Evolutionary conservation across 164 flowering plant genomes (phyloP), one percentile per base, ranked within the genome.

Genomic region (Chimonanthus salicifolius): DNA sequence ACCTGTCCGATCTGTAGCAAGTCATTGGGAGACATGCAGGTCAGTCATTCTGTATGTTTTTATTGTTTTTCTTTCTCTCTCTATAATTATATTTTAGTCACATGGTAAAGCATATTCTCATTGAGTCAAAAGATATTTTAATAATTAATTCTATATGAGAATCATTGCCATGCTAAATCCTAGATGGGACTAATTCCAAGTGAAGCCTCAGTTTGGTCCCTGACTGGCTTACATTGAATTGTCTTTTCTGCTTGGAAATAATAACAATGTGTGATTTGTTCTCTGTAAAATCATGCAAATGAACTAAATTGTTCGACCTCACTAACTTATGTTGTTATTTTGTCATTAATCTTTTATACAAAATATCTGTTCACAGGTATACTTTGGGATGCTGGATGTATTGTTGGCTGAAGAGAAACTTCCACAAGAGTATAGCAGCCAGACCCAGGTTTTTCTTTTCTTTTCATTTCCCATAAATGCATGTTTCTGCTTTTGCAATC

Each of bases 11-110:
- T 90, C 16, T 92, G 97, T 78, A 85, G 93, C 92, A 94, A 91
- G 85, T 90, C 97, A 62, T 87, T 92, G 67, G 97, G 97, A 18
- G 92, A 94, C 79, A 94, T 94, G 97, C 90, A 91, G 95, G 99
- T 89, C 62, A 82, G 92, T 78, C 71, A 67, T 64, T 20, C 21
- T 50, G n/a, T 47, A 69, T 44, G 58, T 65, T 45, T 70, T 78
- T 44, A 20, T 21, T 64, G 11, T 3, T n/a, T 13, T 20, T n/a
- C 2, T 49, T 4, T 68, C 51, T 21, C 5, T 78, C 69, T 65
- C 4, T 66, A 10, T 66, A 50, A 67, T 68, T 65, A 8, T 11
- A 66, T 45, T 65, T 13, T 43, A 44, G 4, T 11, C 15, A 44
- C 68, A 66, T 65, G 11, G 45, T 66, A 45, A 44, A 43, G 47